A percentile compares a stretch with the other conserved stretches of the same genome.
Conservation (phyloP, 169 alveolate genomes). For the Neospora caninum region DNA sequence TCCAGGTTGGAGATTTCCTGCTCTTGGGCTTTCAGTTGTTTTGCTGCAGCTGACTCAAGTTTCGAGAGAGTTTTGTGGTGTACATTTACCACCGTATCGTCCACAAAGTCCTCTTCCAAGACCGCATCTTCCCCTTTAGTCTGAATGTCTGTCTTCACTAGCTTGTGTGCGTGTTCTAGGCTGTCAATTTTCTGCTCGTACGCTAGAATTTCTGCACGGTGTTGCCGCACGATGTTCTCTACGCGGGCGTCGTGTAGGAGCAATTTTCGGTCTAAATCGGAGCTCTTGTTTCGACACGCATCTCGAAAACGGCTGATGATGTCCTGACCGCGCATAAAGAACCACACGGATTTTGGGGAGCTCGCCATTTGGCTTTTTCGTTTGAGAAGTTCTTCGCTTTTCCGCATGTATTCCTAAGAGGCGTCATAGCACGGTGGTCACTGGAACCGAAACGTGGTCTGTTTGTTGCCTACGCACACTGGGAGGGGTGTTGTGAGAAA, state of each 20-base stretch:
- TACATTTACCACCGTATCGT: neutral
- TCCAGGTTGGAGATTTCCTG: neutral
- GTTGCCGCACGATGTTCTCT: neutral
- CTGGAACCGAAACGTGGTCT: too few relatives aligned
- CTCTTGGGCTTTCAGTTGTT: conserved; percentile 7
- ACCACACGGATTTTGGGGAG: neutral
- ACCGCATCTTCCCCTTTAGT: conserved; percentile 16
- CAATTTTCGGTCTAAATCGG: neutral
- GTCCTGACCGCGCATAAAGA: neutral
- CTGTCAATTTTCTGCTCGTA: conserved; percentile 49
- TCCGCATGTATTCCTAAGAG: too few relatives aligned
- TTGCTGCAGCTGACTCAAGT: conserved; percentile 6
- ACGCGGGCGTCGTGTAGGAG: conserved; percentile 34
- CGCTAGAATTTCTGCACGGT: conserved; percentile 15
- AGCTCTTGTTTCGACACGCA: neutral
- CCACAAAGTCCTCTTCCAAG: neutral
- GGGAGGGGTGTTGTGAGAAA: too few relatives aligned
- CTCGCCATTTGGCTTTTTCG: neutral
- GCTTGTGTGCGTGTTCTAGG: conserved; percentile 29
- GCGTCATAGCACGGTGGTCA: too few relatives aligned
- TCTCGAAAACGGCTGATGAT: conserved; percentile 21
- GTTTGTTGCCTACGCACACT: too few relatives aligned
- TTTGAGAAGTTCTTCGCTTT: too few relatives aligned
- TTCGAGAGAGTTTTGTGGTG: neutral
- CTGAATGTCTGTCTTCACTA: conserved; percentile 6